Evolutionary conservation across 2,329 filamentous ascomycete species (phyloP).

Genomic region (Cercospora sojina): DNA sequence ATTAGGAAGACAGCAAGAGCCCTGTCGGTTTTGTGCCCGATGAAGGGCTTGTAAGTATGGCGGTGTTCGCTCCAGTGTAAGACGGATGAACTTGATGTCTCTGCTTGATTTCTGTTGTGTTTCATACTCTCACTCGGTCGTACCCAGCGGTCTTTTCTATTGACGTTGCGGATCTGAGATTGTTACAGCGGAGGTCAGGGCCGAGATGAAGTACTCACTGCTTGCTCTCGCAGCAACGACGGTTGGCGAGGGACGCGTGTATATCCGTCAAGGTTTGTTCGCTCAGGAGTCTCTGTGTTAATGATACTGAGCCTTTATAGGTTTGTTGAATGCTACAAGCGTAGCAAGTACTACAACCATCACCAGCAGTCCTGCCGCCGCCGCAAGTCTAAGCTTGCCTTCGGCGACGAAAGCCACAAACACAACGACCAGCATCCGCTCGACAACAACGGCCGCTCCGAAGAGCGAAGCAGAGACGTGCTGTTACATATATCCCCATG

Average conservation of each 20-base stretch:
- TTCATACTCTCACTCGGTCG: background rate
- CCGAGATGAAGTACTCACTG: slow-evolving; percentile 3
- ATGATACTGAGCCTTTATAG: background rate
- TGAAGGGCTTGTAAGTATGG: background rate
- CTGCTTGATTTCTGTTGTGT: background rate
- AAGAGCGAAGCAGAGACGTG: slow-evolving; percentile 3
- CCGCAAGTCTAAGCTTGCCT: background rate
- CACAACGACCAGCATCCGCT: background rate
- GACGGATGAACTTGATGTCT: background rate
- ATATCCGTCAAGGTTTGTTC: slow-evolving; percentile 3
- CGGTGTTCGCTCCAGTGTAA: background rate
- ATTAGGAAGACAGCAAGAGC: background rate
- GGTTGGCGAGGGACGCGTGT: slow-evolving; percentile 1
- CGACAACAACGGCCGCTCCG: background rate
- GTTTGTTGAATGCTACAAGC: background rate
- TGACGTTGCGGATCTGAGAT: background rate
- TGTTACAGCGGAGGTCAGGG: background rate
- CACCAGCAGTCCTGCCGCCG: background rate
- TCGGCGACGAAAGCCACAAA: slow-evolving; percentile 1
- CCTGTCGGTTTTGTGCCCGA: background rate
- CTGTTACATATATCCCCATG: slow-evolving; percentile 15
- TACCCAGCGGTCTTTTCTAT: background rate
- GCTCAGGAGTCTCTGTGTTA: background rate
- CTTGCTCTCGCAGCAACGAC: slow-evolving; percentile 2
- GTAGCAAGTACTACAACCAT: background rate